Base-by-base conservation (phyloP, 2,329 filamentous ascomycete species). In the Thielaviopsis ethacetica region DNA sequence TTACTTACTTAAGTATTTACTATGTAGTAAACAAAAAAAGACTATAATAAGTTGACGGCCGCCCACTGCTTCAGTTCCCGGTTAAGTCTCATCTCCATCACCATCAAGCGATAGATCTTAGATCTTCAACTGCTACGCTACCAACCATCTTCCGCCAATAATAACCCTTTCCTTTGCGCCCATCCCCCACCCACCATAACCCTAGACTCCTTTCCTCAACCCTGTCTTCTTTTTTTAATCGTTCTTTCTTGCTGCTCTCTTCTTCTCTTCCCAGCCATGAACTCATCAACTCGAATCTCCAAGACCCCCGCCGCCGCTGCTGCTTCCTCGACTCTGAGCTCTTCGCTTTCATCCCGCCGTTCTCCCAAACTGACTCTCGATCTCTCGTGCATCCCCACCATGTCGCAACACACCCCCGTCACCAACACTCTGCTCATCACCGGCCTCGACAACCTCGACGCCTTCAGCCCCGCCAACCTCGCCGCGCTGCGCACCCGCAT, bases 341-440 rank as follows among this genome's bases (percentile, higher is more conserved):
- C 55, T 26, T 24, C 57, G 15, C 30, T 58, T 21, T 58, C 55
- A 6, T 38, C 59, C 22, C 59, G 59, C 52, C 59, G 59, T 38
- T 59, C 56, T 30, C 22, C 27, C n/a, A 59, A 57, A 13, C 79
- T 89, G 60, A 84, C 82, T 22, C 78, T 93, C 66, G 87, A 91
- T 68, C 79, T 91, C 53, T 85, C 85, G 62, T 79, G 76, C 67
- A 73, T 91, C 50, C 86, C 88, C 55, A 79, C 85, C 41, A 76
- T 88, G 59, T 75, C 76, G 50, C 79, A 82, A 67, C 86, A 87
- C n/a, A 83, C 86, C 26, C 81, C 84, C 58, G 85, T 86, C 5
- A 86, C 85, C 64, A 93, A 93, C 75, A 93, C 88, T 0, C 82
- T 93, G 59, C 81, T 93, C 67, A 85, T 93, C 68, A 93, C 88